Evolutionary conservation across 768 basidiomycete genomes (phyloP), one percentile per base, ranked within the genome.

Genomic region (Cystofilobasidium bisporidii): DNA sequence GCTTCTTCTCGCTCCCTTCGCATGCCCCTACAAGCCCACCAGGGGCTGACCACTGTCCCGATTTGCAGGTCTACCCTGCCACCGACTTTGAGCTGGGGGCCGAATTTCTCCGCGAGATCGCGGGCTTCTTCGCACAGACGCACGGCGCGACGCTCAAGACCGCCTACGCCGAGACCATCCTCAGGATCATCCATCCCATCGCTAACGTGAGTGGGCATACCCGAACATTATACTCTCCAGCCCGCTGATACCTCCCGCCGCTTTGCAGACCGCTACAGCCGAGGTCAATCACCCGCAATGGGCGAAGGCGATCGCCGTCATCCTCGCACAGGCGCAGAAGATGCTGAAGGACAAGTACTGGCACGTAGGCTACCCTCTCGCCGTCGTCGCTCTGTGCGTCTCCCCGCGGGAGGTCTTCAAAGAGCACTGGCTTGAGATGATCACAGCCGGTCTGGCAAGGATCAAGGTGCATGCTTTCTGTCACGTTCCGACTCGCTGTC

Each of bases 241-340:
- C 28, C 24, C 38, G 56, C 32, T 17, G n/a, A n/a, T 50, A 36
- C 48, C 36, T 30, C 45, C 26, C 20, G 24, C 22, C 45, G 9
- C 14, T 0, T 1, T 18, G 33, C 55, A 92, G 88, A 93, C 87
- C 45, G 93, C 90, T 0, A 91, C 92, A 78, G 92, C 90, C 9
- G 92, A 97, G 78, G 91, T 93, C 59, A 96, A 96, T 72, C 87
- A 93, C 76, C 92, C 92, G 0, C 82, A 88, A 71, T 97, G 92
- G 92, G 89, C 87, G 8, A 91, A 89, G 75, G 91, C 92, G 0
- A 87, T 92, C 36, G 87, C 91, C 75, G 79, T 82, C 17, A 89
- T 93, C 40, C 86, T 85, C 74, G 87, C 87, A 2, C 56, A 73
- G 63, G 75, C 76, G 3, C 28, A 63, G 22, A 71, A 69, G 80